Base-by-base conservation (phyloP, 2,329 filamentous ascomycete species). In the Trichophaea hybrida region DNA sequence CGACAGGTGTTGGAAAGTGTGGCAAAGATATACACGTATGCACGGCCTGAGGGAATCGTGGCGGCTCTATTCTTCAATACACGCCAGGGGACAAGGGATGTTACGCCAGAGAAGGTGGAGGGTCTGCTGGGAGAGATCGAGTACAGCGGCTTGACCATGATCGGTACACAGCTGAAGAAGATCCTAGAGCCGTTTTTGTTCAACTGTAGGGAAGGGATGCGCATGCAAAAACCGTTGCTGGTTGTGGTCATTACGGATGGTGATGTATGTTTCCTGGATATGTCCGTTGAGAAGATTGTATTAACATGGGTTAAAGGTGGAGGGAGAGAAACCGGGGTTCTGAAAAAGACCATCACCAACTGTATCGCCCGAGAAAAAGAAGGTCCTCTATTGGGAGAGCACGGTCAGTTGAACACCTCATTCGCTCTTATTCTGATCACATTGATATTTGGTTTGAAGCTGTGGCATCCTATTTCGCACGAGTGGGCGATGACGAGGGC, bases 161-260 rank as follows among this genome's bases (percentile, higher is more conserved):
- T 60, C 34, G 60, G 60, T 8, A 48, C 60, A 6, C 44, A 59
- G 24, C 58, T 62, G 12, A 15, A 59, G 34, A 60, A 57, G 48
- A 50, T 62, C 49, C 32, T 62, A 2, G 32, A 57, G 1, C n/a
- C 12, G 10, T 60, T 52, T 15, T 34, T 49, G 4, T 37, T 52
- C n/a, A n/a, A 53, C 15, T 24, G 46, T 32, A 51, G 12, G 6
- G 10, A 12, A 8, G 17, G 15, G 7, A 33, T 7, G 33, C 38
- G 1, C 7, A 50, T 59, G 57, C 13, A 6, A 2, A 62, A 57
- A 24, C 60, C 60, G 3, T 53, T 62, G 8, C 58, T 62, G 5
- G 40, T 60, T 2, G 24, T 62, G 10, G 35, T 60, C 17, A 49
- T 60, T 6, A 54, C 58, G 0, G 58, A 54, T 12, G 60, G 58